A percentile compares a stretch with the other conserved stretches of the same genome.
phyloP scores from a whole-genome alignment of 306 rosid species.

The Cicer bijugum region DNA sequence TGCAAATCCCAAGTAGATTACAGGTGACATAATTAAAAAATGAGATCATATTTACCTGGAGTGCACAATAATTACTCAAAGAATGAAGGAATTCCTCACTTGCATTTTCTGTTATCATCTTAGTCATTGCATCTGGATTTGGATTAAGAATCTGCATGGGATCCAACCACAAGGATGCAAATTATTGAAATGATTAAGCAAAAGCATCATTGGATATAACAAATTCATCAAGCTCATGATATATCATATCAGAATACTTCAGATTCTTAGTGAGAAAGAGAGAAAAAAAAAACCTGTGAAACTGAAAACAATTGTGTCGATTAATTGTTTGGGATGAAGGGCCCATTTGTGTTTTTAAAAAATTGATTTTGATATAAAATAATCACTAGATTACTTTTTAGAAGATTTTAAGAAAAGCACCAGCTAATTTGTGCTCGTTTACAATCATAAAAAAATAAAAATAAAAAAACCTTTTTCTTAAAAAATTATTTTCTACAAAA shows the following conservation, averaged over 20 bases:
- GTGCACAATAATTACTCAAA: constrained; percentile 95
- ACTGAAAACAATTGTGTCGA: neutral
- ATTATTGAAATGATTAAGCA: constrained; percentile 32
- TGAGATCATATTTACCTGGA: constrained; percentile 71
- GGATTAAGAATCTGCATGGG: constrained; percentile 93
- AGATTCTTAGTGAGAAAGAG: neutral
- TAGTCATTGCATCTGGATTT: constrained; percentile 98
- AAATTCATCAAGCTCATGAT: constrained; percentile 21
- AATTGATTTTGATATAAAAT: neutral
- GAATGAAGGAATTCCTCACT: constrained; percentile 92
- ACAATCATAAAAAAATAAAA: neutral
- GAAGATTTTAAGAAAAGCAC: neutral
- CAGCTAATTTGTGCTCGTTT: neutral
- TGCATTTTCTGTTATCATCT: constrained; percentile 97
- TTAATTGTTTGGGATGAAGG: neutral
- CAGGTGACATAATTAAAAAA: constrained; percentile 11
- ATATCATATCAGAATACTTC: neutral
- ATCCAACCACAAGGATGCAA: constrained; percentile 37
- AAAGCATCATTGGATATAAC: constrained; percentile 30
- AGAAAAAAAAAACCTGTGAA: neutral
- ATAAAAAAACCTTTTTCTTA: neutral
- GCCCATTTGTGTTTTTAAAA: neutral
- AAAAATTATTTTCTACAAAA: neutral
- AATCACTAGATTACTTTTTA: neutral
- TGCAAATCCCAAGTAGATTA: constrained; percentile 20